Percentiles rank a stretch among this genome's conserved stretches.
Evolutionary conservation across 768 basidiomycete species (phyloP).

Genomic region (Hygrocybe coccinea): DNA sequence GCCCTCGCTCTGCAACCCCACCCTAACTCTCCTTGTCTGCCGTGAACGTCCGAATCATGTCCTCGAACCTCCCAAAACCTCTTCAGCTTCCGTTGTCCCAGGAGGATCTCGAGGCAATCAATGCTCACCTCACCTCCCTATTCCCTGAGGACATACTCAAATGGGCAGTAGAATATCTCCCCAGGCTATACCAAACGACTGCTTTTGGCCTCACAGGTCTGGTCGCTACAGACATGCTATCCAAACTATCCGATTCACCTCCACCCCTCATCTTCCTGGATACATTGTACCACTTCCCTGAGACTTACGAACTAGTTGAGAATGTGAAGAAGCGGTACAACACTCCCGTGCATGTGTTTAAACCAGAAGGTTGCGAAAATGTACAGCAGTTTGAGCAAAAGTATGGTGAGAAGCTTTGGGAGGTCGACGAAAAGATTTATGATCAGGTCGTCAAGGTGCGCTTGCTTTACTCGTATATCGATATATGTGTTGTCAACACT

Average conservation of each 20-base stretch:
- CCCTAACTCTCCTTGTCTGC: not conserved
- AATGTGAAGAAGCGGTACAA: slow-evolving; percentile 74
- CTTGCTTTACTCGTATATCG: not conserved
- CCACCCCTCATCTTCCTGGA: slow-evolving; percentile 95
- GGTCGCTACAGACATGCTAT: slow-evolving; percentile 91
- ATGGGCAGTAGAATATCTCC: slow-evolving; percentile 81
- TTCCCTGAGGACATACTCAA: slow-evolving; percentile 77
- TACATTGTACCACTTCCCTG: slow-evolving; percentile 92
- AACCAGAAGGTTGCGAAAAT: slow-evolving; percentile 64
- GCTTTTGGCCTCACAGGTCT: slow-evolving; percentile 95
- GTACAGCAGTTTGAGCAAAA: slow-evolving; percentile 71
- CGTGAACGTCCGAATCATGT: not conserved
- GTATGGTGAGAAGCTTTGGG: slow-evolving; percentile 82
- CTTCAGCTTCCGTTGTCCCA: slow-evolving; percentile 52
- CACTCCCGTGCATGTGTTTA: slow-evolving; percentile 71
- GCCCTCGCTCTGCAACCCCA: not conserved
- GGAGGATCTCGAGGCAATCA: slow-evolving; percentile 62
- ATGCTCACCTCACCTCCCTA: slow-evolving; percentile 64
- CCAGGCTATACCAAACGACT: slow-evolving; percentile 86
- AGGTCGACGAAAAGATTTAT: slow-evolving; percentile 78
- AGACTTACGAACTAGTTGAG: slow-evolving; percentile 86
- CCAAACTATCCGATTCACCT: slow-evolving; percentile 60
- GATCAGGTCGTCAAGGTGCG: slow-evolving; percentile 89
- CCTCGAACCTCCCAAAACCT: not conserved
- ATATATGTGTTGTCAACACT: not conserved